Base-by-base conservation (phyloP, 106 monocot genomes). In the Dactylorhiza incarnata region DNA sequence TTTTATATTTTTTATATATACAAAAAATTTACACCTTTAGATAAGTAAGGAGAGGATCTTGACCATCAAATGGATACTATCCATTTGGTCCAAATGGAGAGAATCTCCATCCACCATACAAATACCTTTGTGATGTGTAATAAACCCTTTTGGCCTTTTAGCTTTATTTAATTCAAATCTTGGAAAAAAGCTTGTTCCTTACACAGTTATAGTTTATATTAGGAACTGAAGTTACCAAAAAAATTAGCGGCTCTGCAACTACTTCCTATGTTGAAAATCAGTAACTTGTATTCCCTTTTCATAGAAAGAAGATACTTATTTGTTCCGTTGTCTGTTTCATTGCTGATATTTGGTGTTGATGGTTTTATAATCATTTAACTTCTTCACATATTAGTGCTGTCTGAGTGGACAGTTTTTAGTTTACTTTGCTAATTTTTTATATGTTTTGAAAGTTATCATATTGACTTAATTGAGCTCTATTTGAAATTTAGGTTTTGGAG, bases 401-500 rank as follows among this genome's bases (percentile, higher is more conserved):
- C 48, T 49, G 7, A 45, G 10, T 49, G 48, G 49, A 44, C 19
- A 22, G 23, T 12, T 72, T 22, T 48, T 72, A 72, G 16, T 72
- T 48, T 48, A 69, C 45, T 45, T 5, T 70, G 48, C 20, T 49
- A 22, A 24, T 19, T 11, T 2, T 49, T 23, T 49, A 20, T 14
- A 13, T 49, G 22, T 23, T 49, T 72, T 2, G 2, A 13, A 26
- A 65, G 51, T 65, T 22, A 61, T 26, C 11, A 13, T 26, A 29
- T 22, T 72, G 20, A 3, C 49, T 48, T 71, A 3, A 49, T 48
- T 22, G 20, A 19, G 6, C 7, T 71, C 48, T 4, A 71, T 19
- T 5, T 54, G 43, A 5, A 17, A 17, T 54, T 46, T 89, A 94
- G 97, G 83, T 94, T 62, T 78, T 99, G 80, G 97, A 99, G 75